Conservation (phyloP, 208 protist genomes). For the Trypanosoma rangeli region DNA sequence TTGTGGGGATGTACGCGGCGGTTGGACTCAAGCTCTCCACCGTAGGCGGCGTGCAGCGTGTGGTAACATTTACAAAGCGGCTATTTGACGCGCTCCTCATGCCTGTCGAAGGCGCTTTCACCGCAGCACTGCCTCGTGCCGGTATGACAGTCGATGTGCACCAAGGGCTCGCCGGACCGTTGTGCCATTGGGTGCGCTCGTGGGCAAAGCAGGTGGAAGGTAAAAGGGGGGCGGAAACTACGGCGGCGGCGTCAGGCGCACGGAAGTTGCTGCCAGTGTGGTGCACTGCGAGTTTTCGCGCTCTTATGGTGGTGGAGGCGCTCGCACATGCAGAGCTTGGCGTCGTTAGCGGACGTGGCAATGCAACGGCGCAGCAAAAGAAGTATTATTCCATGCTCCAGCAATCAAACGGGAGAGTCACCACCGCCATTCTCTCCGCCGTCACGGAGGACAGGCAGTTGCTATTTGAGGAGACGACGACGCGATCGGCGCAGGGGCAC, state of each 20-base stretch:
- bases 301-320: constrained; percentile 67
- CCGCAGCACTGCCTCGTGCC: constrained; percentile 32
- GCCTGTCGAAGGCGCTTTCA: constrained; percentile 43
- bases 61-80: constrained; percentile 25
- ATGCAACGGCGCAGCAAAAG: constrained; percentile 51
- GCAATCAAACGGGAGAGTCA: constrained; percentile 71
- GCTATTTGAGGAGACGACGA: constrained; percentile 57
- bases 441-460: constrained; percentile 76
- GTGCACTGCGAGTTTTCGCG: constrained; percentile 64
- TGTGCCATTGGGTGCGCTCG: constrained; percentile 10
- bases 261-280: constrained; percentile 26
- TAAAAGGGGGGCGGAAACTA: background rate
- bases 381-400: constrained; percentile 60
- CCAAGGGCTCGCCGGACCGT: constrained; percentile 34
- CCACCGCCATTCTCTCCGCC: constrained; percentile 49
- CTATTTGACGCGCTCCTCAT: constrained; percentile 31
- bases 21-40: background rate
- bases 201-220: constrained; percentile 17
- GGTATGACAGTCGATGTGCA: constrained; percentile 49
- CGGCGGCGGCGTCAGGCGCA: background rate
- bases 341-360: constrained; percentile 44
- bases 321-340: constrained; percentile 59
- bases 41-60: constrained; percentile 5
- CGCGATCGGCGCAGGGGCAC: constrained; percentile 63
- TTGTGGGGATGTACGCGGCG: constrained; percentile 16